These are phyloP conservation scores for Raffaelea deltoideospora DNA, from an alignment of 2,329 filamentous ascomycete genomes.

Conservation along the genomic window DNA sequence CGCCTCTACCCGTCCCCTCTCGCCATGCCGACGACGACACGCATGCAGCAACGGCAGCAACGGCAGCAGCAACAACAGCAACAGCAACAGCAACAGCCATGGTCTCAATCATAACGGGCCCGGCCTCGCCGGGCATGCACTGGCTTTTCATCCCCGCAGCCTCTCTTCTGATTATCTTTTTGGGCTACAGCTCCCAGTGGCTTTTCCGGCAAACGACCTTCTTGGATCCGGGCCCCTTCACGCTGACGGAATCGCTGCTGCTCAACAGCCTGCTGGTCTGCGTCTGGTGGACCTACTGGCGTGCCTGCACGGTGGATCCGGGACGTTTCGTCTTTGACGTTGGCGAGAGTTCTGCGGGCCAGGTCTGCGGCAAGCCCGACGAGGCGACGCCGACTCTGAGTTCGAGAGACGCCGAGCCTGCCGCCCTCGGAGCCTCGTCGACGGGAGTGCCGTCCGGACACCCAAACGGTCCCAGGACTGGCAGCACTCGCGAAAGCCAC, in stretches of 20 bases:
- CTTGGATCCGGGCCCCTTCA: constrained; percentile 46
- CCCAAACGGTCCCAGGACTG: too few species aligned
- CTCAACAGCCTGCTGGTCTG: constrained; percentile 53
- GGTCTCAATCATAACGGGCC: constrained; percentile 15
- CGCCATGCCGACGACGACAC: neutral
- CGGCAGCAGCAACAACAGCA: neutral
- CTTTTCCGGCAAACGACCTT: constrained; percentile 47
- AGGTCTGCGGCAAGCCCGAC: too few species aligned
- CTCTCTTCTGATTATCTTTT: constrained; percentile 49
- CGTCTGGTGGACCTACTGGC: constrained; percentile 56
- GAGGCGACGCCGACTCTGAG: neutral
- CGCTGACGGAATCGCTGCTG: constrained; percentile 35
- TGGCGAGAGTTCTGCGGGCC: neutral
- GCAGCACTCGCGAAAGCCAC: too few species aligned
- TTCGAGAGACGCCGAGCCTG: neutral
- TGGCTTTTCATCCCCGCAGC: constrained; percentile 54
- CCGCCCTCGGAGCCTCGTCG: neutral
- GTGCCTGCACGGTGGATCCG: constrained; percentile 40
- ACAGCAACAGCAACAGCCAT: constrained; percentile 4
- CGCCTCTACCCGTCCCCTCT: neutral
- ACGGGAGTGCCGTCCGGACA: too few species aligned
- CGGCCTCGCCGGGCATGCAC: constrained; percentile 29
- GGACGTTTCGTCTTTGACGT: constrained; percentile 33
- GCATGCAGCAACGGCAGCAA: too few species aligned
- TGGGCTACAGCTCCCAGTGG: constrained; percentile 58